phyloP scores from a whole-genome alignment of 768 basidiomycete genomes.

The Clitopilus hobsonii region DNA sequence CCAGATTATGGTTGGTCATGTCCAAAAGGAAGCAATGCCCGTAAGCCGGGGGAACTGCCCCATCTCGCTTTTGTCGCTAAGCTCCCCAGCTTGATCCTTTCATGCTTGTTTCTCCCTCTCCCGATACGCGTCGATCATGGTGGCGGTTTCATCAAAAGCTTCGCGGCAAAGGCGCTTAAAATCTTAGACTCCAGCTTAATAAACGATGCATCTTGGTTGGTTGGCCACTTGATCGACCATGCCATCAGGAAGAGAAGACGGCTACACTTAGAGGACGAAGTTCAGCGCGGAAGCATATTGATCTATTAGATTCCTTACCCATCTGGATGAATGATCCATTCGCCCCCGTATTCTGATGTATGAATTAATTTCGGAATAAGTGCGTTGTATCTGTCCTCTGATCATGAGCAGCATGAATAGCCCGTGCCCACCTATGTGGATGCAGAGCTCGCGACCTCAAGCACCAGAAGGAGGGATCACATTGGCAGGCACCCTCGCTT shows the following conservation, averaged over 20 bases:
- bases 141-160: conserved; percentile 19
- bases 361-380: neutral
- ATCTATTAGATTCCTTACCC: too few relatives aligned
- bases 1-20: neutral
- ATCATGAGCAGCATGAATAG: neutral
- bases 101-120: conserved; percentile 10
- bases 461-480: neutral
- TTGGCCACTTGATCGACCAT: neutral
- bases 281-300: neutral
- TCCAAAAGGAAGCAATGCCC: conserved; percentile 8
- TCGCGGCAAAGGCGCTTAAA: conserved; percentile 16
- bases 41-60: neutral
- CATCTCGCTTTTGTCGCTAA: neutral
- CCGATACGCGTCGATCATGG: conserved; percentile 16
- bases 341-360: neutral
- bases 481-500: neutral
- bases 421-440: neutral
- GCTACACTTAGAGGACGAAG: neutral
- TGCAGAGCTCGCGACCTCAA: neutral
- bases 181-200: neutral
- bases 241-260: neutral
- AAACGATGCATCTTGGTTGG: neutral
- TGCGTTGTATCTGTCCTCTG: neutral
- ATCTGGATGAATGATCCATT: neutral
- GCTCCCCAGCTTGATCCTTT: conserved; percentile 1